Percentiles rank a stretch among this genome's conserved stretches.
These are phyloP conservation scores for Backusella liffmaniae DNA, from an alignment of 192 early-diverging fungal species.

Conservation along the genomic window DNA sequence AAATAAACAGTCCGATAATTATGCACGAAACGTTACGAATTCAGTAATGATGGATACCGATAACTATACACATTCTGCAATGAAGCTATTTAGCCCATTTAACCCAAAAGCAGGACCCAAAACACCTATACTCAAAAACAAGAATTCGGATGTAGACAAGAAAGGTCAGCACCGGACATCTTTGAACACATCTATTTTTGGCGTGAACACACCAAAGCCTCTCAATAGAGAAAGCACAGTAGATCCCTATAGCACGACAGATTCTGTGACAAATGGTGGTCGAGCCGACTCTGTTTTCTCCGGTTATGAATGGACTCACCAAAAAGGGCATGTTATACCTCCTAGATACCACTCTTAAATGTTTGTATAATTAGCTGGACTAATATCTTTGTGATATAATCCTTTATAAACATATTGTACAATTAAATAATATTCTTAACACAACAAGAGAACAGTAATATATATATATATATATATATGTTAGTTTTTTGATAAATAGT, in stretches of 20 bases:
- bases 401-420: background rate
- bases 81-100: background rate
- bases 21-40: background rate
- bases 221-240: background rate
- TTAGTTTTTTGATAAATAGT: background rate
- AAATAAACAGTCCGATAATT: background rate
- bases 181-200: background rate
- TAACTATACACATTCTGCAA: conserved; percentile 3
- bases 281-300: background rate
- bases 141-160: background rate
- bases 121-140: background rate
- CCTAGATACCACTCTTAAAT: background rate
- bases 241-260: background rate
- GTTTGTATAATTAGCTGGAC: background rate
- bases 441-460: background rate
- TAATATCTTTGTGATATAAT: background rate
- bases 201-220: background rate
- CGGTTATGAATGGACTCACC: background rate
- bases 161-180: background rate
- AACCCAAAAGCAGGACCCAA: background rate
- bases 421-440: conserved; percentile 1
- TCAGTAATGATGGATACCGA: background rate
- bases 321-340: background rate
- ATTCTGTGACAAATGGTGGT: background rate
- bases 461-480: background rate